Conservation (phyloP, 345 rosid species). For the Trapa incisa region DNA sequence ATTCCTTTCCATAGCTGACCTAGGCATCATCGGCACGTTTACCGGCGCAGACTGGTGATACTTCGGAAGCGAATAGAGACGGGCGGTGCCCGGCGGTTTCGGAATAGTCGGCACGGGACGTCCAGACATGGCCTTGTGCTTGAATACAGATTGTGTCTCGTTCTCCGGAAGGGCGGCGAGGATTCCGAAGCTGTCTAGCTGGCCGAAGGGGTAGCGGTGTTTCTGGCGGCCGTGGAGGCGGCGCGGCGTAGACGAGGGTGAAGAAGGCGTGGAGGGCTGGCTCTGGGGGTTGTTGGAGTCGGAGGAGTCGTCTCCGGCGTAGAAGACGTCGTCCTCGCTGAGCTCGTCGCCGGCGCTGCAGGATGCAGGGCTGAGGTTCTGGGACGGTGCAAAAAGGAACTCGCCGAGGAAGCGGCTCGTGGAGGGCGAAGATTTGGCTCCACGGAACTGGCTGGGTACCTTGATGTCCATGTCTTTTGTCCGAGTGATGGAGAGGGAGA, state of each 20-base stretch:
- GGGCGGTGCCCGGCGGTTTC: conserved; percentile 27
- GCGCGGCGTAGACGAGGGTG: conserved; percentile 16
- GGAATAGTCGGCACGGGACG: conserved; percentile 51
- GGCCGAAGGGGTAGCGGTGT: conserved; percentile 9
- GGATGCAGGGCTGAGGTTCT: conserved; percentile 17
- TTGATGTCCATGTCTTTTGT: background rate
- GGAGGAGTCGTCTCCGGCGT: conserved; percentile 38
- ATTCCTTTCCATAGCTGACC: conserved; percentile 22
- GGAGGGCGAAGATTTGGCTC: conserved; percentile 13
- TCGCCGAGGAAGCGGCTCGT: conserved; percentile 27
- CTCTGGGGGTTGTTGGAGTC: conserved; percentile 10
- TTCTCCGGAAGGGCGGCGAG: conserved; percentile 60
- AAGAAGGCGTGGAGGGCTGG: conserved; percentile 21
- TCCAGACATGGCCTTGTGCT: conserved; percentile 36
- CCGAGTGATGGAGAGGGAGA: background rate
- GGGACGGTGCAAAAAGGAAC: conserved; percentile 11
- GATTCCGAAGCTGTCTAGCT: conserved; percentile 52
- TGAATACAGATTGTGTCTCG: conserved; percentile 23
- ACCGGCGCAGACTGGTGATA: conserved; percentile 67
- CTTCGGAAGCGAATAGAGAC: conserved; percentile 15
- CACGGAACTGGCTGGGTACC: conserved; percentile 9
- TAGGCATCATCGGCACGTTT: conserved; percentile 46
- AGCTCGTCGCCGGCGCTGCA: conserved; percentile 37
- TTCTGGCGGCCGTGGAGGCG: conserved; percentile 9
- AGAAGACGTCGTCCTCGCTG: conserved; percentile 58